Percentiles rank a stretch among this genome's conserved stretches.
phyloP scores from a whole-genome alignment of 768 basidiomycete genomes.

The Tremella mesenterica region DNA sequence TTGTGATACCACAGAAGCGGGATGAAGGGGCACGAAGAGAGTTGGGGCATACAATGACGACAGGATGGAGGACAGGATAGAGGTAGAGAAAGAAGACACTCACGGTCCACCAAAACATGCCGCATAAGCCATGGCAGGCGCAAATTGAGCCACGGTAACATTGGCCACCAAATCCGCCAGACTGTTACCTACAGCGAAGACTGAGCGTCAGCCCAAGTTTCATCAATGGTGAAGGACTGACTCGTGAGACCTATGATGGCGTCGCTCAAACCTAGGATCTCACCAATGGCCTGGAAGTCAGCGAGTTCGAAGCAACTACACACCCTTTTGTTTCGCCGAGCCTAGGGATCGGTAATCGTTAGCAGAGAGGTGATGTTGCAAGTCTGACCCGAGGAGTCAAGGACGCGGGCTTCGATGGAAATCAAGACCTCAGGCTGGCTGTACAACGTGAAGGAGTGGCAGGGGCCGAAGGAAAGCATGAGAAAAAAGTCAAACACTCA shows the following conservation, averaged over 20 bases:
- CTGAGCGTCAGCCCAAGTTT: slow-evolving; percentile 2
- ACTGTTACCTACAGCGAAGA: slow-evolving; percentile 94
- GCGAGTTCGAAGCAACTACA: neutral
- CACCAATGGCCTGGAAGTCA: slow-evolving; percentile 66
- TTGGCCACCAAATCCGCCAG: slow-evolving; percentile 95
- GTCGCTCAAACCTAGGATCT: slow-evolving; percentile 89
- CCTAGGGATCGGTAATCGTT: too few relatives aligned
- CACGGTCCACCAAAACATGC: slow-evolving; percentile 41
- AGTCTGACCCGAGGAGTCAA: neutral
- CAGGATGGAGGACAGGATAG: neutral
- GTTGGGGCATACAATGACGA: too few relatives aligned
- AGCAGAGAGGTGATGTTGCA: neutral
- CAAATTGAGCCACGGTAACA: slow-evolving; percentile 71
- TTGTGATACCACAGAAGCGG: too few relatives aligned
- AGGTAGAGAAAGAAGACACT: too few relatives aligned
- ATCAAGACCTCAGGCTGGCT: too few relatives aligned
- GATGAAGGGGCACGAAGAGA: too few relatives aligned
- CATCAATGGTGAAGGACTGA: slow-evolving; percentile 8
- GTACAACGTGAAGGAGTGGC: too few relatives aligned
- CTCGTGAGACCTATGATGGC: slow-evolving; percentile 90
- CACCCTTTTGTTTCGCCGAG: neutral
- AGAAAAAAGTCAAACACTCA: slow-evolving; percentile 44
- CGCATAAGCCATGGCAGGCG: slow-evolving; percentile 44
- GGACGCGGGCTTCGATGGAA: too few relatives aligned
- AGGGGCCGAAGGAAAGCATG: neutral